phyloP scores from a whole-genome alignment of 2,329 filamentous ascomycete species.

The Teratosphaeriaceae sp. region DNA sequence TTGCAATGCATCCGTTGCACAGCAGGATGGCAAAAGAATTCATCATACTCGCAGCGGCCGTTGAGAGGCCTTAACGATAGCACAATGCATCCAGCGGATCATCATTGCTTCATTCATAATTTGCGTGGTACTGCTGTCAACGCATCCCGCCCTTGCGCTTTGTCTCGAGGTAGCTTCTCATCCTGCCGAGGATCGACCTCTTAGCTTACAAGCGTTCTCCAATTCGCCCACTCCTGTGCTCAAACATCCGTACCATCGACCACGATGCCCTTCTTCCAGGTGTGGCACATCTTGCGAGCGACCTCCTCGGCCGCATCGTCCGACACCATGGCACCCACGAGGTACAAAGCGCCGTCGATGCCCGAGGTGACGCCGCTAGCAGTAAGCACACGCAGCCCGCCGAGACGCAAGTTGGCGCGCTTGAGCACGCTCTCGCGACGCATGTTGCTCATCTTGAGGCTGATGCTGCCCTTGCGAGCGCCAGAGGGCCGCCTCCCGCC shows the following conservation, averaged over 20 bases:
- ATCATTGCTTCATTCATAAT: too few relatives aligned
- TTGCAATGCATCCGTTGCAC: too few relatives aligned
- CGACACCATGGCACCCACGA: slow-evolving; percentile 75
- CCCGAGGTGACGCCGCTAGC: slow-evolving; percentile 72
- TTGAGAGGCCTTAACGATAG: too few relatives aligned
- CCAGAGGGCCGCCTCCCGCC: slow-evolving; percentile 35
- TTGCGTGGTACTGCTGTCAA: too few relatives aligned
- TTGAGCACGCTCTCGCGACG: slow-evolving; percentile 76
- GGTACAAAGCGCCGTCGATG: slow-evolving; percentile 76
- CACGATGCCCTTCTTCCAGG: slow-evolving; percentile 78
- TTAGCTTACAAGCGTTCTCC: slow-evolving; percentile 1
- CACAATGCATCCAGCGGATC: too few relatives aligned
- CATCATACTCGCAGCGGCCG: too few relatives aligned
- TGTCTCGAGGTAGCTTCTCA: slow-evolving; percentile 20
- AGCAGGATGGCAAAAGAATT: too few relatives aligned
- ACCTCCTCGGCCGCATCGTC: slow-evolving; percentile 71
- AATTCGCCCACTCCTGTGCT: slow-evolving; percentile 6
- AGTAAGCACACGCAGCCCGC: slow-evolving; percentile 67
- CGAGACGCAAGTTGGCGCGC: slow-evolving; percentile 67
- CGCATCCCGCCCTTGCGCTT: too few relatives aligned
- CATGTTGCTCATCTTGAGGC: slow-evolving; percentile 65
- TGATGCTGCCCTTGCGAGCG: slow-evolving; percentile 72
- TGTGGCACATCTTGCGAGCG: slow-evolving; percentile 69
- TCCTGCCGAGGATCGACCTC: neutral
- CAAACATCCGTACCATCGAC: slow-evolving; percentile 81